Evolutionary conservation across 306 rosid genomes (phyloP).

Genomic region (Crataegus laevigata): DNA sequence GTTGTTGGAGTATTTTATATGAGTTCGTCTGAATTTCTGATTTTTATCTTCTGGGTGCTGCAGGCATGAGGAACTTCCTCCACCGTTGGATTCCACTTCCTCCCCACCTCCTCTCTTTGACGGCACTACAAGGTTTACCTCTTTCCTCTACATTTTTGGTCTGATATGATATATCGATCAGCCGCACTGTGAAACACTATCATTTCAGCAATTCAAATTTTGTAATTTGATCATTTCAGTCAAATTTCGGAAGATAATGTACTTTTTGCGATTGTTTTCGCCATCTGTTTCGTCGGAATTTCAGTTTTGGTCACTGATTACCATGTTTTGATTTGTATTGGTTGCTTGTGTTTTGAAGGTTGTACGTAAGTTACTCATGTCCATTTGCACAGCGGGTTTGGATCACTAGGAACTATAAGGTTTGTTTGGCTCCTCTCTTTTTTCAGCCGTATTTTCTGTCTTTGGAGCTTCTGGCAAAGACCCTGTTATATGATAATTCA

Average conservation of each 20-base stretch:
- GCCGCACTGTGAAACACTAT: background rate
- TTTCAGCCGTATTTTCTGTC: background rate
- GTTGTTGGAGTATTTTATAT: background rate
- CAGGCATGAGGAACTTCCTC: conserved; percentile 37
- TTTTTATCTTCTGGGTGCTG: background rate
- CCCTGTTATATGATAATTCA: background rate
- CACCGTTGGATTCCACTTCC: conserved; percentile 46
- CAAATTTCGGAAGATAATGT: no score
- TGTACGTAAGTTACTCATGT: conserved; percentile 47
- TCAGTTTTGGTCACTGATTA: background rate
- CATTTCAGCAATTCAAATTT: background rate
- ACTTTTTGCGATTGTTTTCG: background rate
- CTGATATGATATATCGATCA: background rate
- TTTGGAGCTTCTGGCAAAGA: background rate
- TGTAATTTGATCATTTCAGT: background rate
- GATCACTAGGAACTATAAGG: conserved; percentile 83
- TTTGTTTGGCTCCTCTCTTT: conserved; percentile 8
- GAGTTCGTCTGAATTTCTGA: background rate
- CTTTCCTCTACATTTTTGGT: background rate
- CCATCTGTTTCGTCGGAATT: background rate
- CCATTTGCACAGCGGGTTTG: conserved; percentile 85
- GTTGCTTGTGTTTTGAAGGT: conserved; percentile 25
- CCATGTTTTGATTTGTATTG: background rate
- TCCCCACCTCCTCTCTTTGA: conserved; percentile 68
- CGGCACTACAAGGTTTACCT: conserved; percentile 68